Base-by-base conservation (phyloP, 148 eudicot genomes). In the Cornus controversa region DNA sequence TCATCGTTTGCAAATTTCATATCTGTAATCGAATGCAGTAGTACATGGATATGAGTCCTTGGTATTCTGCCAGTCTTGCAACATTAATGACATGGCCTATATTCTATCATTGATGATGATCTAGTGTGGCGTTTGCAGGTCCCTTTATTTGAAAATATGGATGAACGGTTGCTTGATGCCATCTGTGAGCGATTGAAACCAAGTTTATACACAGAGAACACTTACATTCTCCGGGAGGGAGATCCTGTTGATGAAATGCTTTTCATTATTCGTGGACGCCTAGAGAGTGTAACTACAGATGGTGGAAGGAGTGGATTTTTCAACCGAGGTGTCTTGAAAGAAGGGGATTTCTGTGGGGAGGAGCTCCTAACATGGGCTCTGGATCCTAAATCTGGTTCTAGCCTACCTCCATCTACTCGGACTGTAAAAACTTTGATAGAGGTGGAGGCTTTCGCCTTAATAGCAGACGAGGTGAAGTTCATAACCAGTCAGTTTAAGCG, bases 341-440 rank as follows among this genome's bases (percentile, higher is more conserved):
- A 84, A 75, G 79, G 78, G 1, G 87, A 84, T 58, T 84, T 84
- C 47, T 84, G 87, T 50, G 87, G 87, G 42, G 87, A 84, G 62
- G 87, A 84, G 82, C 87, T 84, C 42, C 73, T 84, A 16, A 84
- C 87, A 1, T 84, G 87, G 87, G 87, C 84, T 5, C 63, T 84
- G 64, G 87, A 84, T 71, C 87, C 87, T 40, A 84, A 84, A 81
- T 60, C 84, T 10, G 82, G 84, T 31, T 74, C 79, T 18, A 84
- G 81, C 77, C 37, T 84, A 25, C 87, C 87, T 13, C 84, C 81
- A 24, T 84, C 87, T 0, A 84, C 87, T 20, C 79, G 87, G 24
- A 84, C 87, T 0, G 87, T 84, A 75, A 84, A 81, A 66, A 77
- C 87, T 47, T 66, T 81, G 45, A 84, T 82, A 16, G 87, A 84